Base-by-base conservation (phyloP, 2,329 filamentous ascomycete species). In the Aspergillus novofumigatus region DNA sequence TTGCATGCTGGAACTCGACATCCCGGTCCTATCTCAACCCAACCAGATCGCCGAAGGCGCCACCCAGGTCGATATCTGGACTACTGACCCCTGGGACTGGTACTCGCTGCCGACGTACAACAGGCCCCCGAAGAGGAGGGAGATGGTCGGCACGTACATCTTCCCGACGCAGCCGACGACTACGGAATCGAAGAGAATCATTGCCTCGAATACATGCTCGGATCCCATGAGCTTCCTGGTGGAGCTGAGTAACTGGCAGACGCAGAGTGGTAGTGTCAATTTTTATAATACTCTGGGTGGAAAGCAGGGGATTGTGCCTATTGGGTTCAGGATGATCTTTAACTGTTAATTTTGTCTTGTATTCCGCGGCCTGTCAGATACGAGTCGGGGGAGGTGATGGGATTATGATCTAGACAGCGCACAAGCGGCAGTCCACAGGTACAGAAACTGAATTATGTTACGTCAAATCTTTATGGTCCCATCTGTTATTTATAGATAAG, bases 161-260 rank as follows among this genome's bases (percentile, higher is more conserved):
- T 64, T 65, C 25, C 56, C 59, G 3, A 61, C 57, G 11, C 52
- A 32, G 7, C 21, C 28, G 6, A 59, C 55, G 8, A 21, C 44
- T 4, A 4, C 28, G 7, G 20, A 41, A 0, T 48, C 21, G 17
- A 42, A 56, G 29, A 60, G 55, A 0, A 49, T 51, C 8, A 11
- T 65, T 10, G 55, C 55, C 6, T 58, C 55, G 10, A 59, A 59
- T 25, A 52, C 50, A 1, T 65, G 63, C 44, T 50, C 47, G 0
- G 28, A n/a, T 3, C 29, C 52, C 0, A 60, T 66, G 64, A 66
- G 64, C 21, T 66, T 58, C 49, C 11, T 62, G 52, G 58, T 61
- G 0, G 50, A 60, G 26, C 17, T 61, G 49, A 60, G 56, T 9
- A 41, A 48, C 2, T 65, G 61, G 61, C 64, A 65, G 60, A 51